Evolutionary conservation across 1,284 basidiomycete species (phyloP).

Genomic region (Trichosporon sp.): DNA sequence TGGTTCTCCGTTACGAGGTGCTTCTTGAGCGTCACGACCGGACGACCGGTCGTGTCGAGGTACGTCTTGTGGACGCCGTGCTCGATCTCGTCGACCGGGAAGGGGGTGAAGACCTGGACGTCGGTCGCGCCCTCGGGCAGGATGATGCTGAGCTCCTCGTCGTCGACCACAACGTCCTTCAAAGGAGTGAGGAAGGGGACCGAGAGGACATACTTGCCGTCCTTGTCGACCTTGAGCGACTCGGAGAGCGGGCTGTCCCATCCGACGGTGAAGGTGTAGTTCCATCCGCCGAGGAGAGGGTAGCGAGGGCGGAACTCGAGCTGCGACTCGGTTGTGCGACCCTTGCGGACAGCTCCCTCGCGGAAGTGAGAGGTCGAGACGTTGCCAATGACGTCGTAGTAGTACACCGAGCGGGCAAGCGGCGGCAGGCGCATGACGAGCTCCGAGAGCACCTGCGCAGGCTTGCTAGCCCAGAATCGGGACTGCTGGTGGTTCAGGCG

Average conservation of each 20-base stretch:
- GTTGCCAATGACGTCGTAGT: conserved; percentile 87
- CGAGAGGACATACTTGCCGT: conserved; percentile 55
- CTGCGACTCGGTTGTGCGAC: conserved; percentile 48
- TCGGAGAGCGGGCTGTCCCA: conserved; percentile 82
- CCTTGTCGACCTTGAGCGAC: conserved; percentile 49
- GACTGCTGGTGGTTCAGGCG: conserved; percentile 79
- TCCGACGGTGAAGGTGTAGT: conserved; percentile 89
- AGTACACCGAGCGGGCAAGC: conserved; percentile 74
- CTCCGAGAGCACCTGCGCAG: conserved; percentile 66
- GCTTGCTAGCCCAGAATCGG: conserved; percentile 58
- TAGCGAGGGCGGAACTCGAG: conserved; percentile 85
- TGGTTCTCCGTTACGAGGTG: conserved; percentile 71
- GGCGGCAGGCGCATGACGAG: conserved; percentile 68
- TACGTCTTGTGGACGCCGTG: conserved; percentile 72
- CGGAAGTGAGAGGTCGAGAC: conserved; percentile 90
- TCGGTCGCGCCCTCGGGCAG: conserved; percentile 91
- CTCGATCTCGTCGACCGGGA: conserved; percentile 60
- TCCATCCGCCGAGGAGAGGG: conserved; percentile 94
- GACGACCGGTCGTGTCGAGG: conserved; percentile 88
- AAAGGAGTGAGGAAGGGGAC: conserved; percentile 83
- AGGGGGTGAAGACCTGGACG: conserved; percentile 69
- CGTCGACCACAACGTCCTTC: conserved; percentile 71
- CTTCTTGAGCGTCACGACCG: conserved; percentile 68
- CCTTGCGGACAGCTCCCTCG: conserved; percentile 47
- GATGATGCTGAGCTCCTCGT: conserved; percentile 72